Conservation (phyloP, 2,329 filamentous ascomycete species). For the Xylaria sp. region DNA sequence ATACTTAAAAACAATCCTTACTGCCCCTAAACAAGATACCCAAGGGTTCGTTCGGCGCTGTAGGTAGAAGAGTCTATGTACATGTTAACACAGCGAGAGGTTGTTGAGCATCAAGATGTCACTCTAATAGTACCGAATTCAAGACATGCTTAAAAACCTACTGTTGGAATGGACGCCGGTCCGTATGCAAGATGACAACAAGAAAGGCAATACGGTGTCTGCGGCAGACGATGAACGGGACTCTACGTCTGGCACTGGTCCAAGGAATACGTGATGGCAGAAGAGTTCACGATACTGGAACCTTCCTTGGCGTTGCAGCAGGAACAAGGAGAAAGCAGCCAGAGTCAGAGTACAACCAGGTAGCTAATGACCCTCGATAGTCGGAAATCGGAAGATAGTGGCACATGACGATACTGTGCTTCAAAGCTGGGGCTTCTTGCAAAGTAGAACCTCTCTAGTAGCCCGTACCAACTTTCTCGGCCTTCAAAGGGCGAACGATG, state of each 20-base stretch:
- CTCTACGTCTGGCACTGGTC: not conserved
- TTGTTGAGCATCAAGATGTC: too few relatives aligned
- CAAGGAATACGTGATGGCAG: conserved; percentile 4
- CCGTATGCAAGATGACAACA: not conserved
- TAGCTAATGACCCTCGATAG: not conserved
- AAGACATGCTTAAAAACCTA: not conserved
- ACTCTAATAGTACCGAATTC: too few relatives aligned
- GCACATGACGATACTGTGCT: not conserved
- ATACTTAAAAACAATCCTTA: too few relatives aligned
- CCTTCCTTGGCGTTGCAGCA: not conserved
- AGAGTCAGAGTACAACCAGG: not conserved
- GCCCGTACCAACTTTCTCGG: conserved; percentile 6
- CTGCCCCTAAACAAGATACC: too few relatives aligned
- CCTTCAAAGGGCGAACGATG: not conserved
- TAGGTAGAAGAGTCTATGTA: too few relatives aligned
- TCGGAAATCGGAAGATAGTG: not conserved
- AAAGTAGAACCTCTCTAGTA: not conserved
- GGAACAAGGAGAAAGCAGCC: not conserved
- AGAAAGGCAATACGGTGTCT: too few relatives aligned
- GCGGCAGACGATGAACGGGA: not conserved
- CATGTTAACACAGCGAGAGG: too few relatives aligned
- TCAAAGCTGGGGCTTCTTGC: not conserved
- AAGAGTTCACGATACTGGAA: not conserved
- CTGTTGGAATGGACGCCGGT: conserved; percentile 5
- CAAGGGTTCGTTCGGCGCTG: too few relatives aligned